These are phyloP conservation scores for Alnus rubra DNA, from an alignment of 306 rosid species.

Conservation along the genomic window DNA sequence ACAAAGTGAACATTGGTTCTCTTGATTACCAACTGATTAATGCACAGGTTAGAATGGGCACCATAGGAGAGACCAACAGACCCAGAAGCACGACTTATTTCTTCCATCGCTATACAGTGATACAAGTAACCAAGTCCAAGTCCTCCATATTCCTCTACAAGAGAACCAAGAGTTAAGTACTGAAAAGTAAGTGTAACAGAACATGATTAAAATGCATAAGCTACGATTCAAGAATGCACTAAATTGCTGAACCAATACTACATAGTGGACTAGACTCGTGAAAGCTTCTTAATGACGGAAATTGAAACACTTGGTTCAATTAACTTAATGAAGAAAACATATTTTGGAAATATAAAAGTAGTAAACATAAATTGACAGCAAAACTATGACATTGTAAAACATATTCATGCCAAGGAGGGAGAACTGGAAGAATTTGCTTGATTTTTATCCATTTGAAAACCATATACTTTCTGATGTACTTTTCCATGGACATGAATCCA, in stretches of 20 bases:
- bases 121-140: slow-evolving; percentile 95
- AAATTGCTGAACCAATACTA: neutral
- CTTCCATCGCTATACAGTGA: slow-evolving; percentile 96
- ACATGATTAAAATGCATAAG: neutral
- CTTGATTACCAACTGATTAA: slow-evolving; percentile 84
- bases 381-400: neutral
- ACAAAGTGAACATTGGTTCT: slow-evolving; percentile 22
- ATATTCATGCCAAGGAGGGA: neutral
- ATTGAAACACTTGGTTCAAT: neutral
- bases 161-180: slow-evolving; percentile 28
- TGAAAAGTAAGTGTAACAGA: slow-evolving; percentile 13
- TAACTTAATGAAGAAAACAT: neutral
- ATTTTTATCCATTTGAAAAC: neutral
- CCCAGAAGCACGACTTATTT: slow-evolving; percentile 94
- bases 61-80: slow-evolving; percentile 97
- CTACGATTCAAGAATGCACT: neutral
- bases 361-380: neutral
- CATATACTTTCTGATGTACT: neutral
- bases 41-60: slow-evolving; percentile 93
- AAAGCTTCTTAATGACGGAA: neutral
- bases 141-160: slow-evolving; percentile 95
- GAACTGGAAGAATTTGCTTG: neutral
- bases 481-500: neutral
- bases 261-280: neutral
- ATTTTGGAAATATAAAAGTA: neutral